Evolutionary conservation across 83 land plant species (phyloP), one percentile per base, ranked within the genome.

Genomic region (Picea abies): DNA sequence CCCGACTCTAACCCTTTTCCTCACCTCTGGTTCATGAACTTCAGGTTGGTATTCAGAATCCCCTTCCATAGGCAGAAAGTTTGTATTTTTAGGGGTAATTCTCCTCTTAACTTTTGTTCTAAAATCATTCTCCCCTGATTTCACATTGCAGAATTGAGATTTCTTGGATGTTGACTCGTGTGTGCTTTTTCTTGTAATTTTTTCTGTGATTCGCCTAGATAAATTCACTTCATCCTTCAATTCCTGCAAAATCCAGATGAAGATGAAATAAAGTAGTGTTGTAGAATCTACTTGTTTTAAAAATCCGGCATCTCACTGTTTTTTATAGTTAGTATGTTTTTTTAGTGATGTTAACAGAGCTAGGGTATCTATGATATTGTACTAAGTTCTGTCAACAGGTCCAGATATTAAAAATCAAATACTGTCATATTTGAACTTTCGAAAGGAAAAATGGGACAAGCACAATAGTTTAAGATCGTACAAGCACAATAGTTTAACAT

Each of bases 201-300:
- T 72, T 72, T 44, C 58, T 44, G 56, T 41, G 23, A 41, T 44
- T 72, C 58, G 56, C n/a, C 76, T 6, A 22, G 76, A n/a, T n/a
- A 44, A 39, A 22, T 19, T 72, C 6, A 9, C 39, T n/a, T 72
- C 23, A 72, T 72, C 76, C 26, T 17, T 20, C 44, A 49, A 44
- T 37, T 72, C 56, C 76, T 72, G 76, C 44, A 44, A 72, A 72
- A 72, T 72, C 37, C 52, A n/a, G 26, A 41, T 6, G 76, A 72
- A 11, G 26, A n/a, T 44, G 10, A 8, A 37, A 72, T n/a, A 44
- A 44, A 9, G 23, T 52, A 72, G 76, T 20, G 56, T 20, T 0
- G 4, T 52, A 44, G 25, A 72, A 22, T 69, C 2, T 32, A 52
- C 56, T 52, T 52, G 56, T 52, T 52, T 52, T 52, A 49, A 49